Base-by-base conservation (phyloP, 1,284 basidiomycete species). In the Leccinum subspadiceum region DNA sequence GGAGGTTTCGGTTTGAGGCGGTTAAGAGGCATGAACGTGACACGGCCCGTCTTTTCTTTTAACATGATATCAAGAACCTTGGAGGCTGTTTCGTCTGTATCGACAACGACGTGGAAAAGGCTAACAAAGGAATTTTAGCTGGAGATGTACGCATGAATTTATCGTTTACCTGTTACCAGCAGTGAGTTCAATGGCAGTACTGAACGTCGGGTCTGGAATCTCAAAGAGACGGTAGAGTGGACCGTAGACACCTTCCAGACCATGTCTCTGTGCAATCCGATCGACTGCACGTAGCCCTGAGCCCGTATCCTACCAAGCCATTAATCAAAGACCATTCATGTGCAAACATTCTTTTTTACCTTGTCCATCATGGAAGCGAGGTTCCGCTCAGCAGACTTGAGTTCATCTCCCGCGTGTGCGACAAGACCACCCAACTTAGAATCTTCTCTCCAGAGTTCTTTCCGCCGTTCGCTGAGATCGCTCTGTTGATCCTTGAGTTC, bases 1-100 rank as follows among this genome's bases (percentile, higher is more conserved):
- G 81, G 79, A 51, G 82, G 81, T 65, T 90, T 92, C 46, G 92
- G 90, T 68, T 92, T 90, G 55, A 99, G 85, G n/a, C 96, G 90
- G 74, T 99, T 99, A 51, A 99, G 84, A 12, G 97, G 97, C 89
- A 99, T 96, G 77, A 98, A 98, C 0, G 97, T 99, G 20, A 99
- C 93, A 56, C 97, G 88, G 1, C 97, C 97, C 5, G 86, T 90
- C 72, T 90, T 92, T 69, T 98, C 94, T 69, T 86, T 86, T 68
- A 95, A 82, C 95, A 99, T 96, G 64, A 91, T 82, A 24, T 97
- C 92, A 20, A 99, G 85, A 15, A 98, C 85, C 66, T 84, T 86
- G 4, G 87, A 87, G 0, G 94, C 97, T 0, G 95, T 98, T 48
- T 90, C 89, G 70, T 99, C 97, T 12, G 84, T 94, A 74, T 99